Conservation (phyloP, 106 monocot species). For the Xerophyta viscosa region DNA sequence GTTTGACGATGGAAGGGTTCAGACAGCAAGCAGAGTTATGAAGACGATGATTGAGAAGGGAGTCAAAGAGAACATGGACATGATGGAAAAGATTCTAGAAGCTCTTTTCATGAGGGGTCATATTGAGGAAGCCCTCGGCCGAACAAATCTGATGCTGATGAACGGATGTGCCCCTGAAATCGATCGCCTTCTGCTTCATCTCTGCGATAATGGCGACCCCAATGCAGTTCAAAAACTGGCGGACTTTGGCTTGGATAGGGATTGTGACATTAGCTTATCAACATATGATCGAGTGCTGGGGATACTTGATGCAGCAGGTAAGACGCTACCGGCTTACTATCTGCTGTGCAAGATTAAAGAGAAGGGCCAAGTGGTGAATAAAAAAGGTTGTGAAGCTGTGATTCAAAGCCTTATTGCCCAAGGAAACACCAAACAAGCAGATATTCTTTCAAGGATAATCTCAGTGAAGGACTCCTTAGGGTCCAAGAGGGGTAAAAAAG, state of each 20-base stretch:
- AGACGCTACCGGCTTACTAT: constrained; percentile 71
- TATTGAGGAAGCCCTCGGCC: constrained; percentile 88
- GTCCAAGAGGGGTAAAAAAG: constrained; percentile 28
- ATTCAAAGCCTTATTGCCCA: constrained; percentile 56
- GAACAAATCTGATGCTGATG: constrained; percentile 57
- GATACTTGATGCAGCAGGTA: constrained; percentile 42
- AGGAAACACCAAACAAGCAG: constrained; percentile 90
- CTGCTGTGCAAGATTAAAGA: constrained; percentile 78
- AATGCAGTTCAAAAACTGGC: constrained; percentile 60
- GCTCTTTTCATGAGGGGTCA: constrained; percentile 81
- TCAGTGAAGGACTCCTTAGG: constrained; percentile 20
- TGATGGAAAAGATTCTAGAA: constrained; percentile 70
- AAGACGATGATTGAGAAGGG: constrained; percentile 96
- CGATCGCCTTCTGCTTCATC: constrained; percentile 32
- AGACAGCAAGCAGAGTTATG: constrained; percentile 94
- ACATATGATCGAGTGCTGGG: constrained; percentile 71
- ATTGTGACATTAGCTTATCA: constrained; percentile 62
- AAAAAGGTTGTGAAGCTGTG: constrained; percentile 58
- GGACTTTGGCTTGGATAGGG: constrained; percentile 72
- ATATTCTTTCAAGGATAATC: constrained; percentile 65
- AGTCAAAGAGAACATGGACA: constrained; percentile 71
- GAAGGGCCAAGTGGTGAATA: constrained; percentile 59
- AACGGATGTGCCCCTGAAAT: constrained; percentile 49
- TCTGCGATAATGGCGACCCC: constrained; percentile 57
- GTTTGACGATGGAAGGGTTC: constrained; percentile 65